Conservation (phyloP, 352 stramenopile genomes). For the Phytophthora ohioensis region DNA sequence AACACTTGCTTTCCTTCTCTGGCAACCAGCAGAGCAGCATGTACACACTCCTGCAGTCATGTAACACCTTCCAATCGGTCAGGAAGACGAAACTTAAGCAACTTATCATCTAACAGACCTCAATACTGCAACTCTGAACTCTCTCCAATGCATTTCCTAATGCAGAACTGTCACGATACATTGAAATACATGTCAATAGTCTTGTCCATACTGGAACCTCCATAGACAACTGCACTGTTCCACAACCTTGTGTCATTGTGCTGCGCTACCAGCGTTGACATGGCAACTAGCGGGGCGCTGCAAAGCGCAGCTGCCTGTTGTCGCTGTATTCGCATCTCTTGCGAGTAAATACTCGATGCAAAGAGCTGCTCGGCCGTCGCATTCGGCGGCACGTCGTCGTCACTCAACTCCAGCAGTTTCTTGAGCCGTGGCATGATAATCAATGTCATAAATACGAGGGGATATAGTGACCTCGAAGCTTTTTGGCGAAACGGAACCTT, state of each 20-base stretch:
- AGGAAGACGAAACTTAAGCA: background rate
- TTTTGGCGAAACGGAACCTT: slow-evolving; percentile 4
- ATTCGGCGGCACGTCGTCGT: slow-evolving; percentile 22
- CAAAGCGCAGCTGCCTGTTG: slow-evolving; percentile 48
- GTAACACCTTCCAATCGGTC: slow-evolving; percentile 7
- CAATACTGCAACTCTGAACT: slow-evolving; percentile 19
- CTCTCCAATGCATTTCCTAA: slow-evolving; percentile 13
- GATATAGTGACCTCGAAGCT: slow-evolving; percentile 26
- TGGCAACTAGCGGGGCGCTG: slow-evolving; percentile 41
- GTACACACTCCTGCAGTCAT: slow-evolving; percentile 31
- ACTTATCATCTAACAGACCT: slow-evolving; percentile 13
- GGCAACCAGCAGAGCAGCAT: slow-evolving; percentile 17
- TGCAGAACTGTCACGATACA: slow-evolving; percentile 12
- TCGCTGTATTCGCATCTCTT: slow-evolving; percentile 34
- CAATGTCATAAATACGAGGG: slow-evolving; percentile 20
- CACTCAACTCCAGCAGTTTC: slow-evolving; percentile 33
- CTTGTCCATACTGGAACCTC: background rate
- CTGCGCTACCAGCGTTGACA: slow-evolving; percentile 39
- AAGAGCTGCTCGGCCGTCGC: slow-evolving; percentile 61
- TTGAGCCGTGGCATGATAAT: slow-evolving; percentile 56
- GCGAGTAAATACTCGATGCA: slow-evolving; percentile 55
- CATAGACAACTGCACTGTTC: background rate
- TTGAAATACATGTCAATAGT: slow-evolving; percentile 10
- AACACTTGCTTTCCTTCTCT: slow-evolving; percentile 23
- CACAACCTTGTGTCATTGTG: slow-evolving; percentile 16